Base-by-base conservation (phyloP, 1,284 basidiomycete species). In the Tilletia indica region DNA sequence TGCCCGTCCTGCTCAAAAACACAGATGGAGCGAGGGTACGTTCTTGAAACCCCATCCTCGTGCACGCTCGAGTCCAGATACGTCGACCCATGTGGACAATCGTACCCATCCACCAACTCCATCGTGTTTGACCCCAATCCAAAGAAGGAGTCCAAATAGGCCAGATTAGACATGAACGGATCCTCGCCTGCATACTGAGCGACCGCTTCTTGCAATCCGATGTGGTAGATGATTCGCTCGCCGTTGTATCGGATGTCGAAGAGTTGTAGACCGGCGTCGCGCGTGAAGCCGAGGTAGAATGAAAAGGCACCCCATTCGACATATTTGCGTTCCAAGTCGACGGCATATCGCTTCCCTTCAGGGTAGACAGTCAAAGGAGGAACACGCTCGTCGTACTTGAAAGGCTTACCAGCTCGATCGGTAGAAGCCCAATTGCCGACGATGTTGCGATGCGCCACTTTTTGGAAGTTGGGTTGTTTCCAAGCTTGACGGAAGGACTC, bases 241-340 rank as follows among this genome's bases (percentile, higher is more conserved):
- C 87, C 87, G 54, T 87, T 84, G 85, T 91, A 90, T 12, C 87
- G 86, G 71, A 91, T 86, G 79, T 91, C 88, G 89, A 89, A 91
- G 12, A 91, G 82, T 70, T 87, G 88, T 72, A 91, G 74, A 12
- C 90, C 89, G 88, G 90, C 90, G 77, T 90, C 90, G 48, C 89
- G 83, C 69, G 89, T 88, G 78, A 91, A 91, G 69, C 88, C 87
- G 36, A 90, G 85, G 76, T 89, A 90, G 82, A 90, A 77, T 0
- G 87, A 86, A 88, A 88, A 90, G 2, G 87, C 88, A 88, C 90
- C 89, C 89, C 89, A 91, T 68, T 86, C 88, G 45, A 91, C 83
- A 73, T 88, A 90, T 76, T 88, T 86, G 68, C 85, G 82, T 61
- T 86, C 85, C 31, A 77, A 78, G 78, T 91, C 89, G 16, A 90